Evolutionary conservation across 2,329 filamentous ascomycete species (phyloP), one percentile per base, ranked within the genome.

Genomic region (Orbilia ellipsospora): DNA sequence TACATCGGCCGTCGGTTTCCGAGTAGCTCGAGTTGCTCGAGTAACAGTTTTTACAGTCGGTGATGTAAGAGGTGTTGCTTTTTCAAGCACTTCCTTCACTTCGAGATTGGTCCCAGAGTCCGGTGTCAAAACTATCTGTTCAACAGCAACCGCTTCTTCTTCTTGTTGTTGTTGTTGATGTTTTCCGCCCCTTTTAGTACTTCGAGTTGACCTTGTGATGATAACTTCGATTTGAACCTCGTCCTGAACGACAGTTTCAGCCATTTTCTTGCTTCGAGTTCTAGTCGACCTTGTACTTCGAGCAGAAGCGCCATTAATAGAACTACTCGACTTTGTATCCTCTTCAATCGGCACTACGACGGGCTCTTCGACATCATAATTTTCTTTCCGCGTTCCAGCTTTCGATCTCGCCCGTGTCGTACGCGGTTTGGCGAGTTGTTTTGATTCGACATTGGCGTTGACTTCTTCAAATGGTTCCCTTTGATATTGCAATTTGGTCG

Each of bases 381-480:
- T 70, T 28, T 70, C 66, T 48, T 70, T 70, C 8, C 66, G 66
- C 45, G 66, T 63, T 15, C 66, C 66, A 20, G 57, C 66, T 23
- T 70, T 70, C 42, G 66, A 70, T 51, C 66, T 70, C 13, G 66
- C 66, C 31, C 59, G 62, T 28, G 67, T 64, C 8, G 26, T 51
- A 18, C 54, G 51, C 12, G 45, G 31, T 45, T 60, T 72, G 7
- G 44, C 12, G 13, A 42, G 15, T 51, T 73, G 56, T 18, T 50
- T 36, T 3, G 54, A 50, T 18, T 64, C 62, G 59, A 57, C 16
- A 44, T 74, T 74, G 5, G 55, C 57, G 18, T 51, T 52, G n/a
- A 74, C 70, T 28, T 74, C 70, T 16, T 68, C 70, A n/a, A 74
- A 67, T 6, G 70, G 70, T n/a, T 74, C 63, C 40, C 70, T 69